Percentiles rank a stretch among this genome's conserved stretches.
Evolutionary conservation across 306 rosid genomes (phyloP).

Genomic region (apple (Malus domestica)): ASM211411v1 NC_041798.1:31679501-31680000

Average conservation of each 20-base stretch:
- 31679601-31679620: not conserved
- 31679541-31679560: not conserved
- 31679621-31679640: not conserved
- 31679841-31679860: conserved; percentile 34
- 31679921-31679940: conserved; percentile 46
- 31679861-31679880: conserved; percentile 34
- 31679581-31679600: not conserved
- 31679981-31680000: conserved; percentile 48
- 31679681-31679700: not conserved
- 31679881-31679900: conserved; percentile 74
- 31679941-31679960: conserved; percentile 49
- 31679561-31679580: no score
- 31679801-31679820: not conserved
- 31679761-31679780: not conserved
- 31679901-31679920: conserved; percentile 60
- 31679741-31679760: not conserved
- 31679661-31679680: not conserved
- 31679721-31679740: not conserved
- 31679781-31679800: not conserved
- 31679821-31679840: not conserved
- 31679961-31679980: conserved; percentile 37
- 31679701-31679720: no score
- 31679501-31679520: conserved; percentile 36
- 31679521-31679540: conserved; percentile 8
- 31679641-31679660: not conserved